A percentile compares a stretch with the other conserved stretches of the same genome.
phyloP scores from a whole-genome alignment of 2,329 filamentous ascomycete species.

The Chaetothyriales sp. region DNA sequence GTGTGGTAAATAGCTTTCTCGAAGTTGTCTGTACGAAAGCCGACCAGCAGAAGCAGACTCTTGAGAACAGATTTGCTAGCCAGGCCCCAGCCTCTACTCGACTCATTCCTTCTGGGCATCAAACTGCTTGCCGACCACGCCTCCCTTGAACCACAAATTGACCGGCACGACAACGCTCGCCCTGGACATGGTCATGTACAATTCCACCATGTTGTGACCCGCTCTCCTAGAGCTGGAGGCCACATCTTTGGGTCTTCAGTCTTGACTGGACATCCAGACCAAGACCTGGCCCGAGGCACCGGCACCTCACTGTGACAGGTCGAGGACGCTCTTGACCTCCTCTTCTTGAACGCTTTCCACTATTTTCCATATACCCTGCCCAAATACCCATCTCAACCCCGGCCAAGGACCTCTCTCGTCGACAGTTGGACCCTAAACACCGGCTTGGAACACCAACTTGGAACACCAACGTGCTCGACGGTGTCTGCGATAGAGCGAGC shows the following conservation, averaged over 20 bases:
- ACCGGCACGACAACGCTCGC: neutral
- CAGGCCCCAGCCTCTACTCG: neutral
- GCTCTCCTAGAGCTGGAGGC: neutral
- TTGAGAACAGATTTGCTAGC: neutral
- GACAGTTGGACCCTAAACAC: no score
- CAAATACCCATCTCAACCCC: neutral
- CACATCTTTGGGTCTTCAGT: neutral
- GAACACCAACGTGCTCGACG: neutral
- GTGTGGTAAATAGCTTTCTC: neutral
- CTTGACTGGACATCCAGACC: neutral
- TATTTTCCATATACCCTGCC: neutral
- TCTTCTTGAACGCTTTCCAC: neutral
- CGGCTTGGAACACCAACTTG: neutral
- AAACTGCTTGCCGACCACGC: no score
- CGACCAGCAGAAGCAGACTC: neutral
- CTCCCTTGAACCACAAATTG: neutral
- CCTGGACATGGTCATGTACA: neutral
- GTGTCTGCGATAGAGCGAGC: neutral
- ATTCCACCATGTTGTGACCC: neutral
- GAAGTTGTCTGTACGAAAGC: neutral
- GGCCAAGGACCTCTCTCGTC: neutral
- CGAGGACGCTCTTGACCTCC: no score
- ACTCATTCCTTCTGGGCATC: no score
- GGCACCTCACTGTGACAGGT: neutral
- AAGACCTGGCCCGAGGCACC: neutral